Base-by-base conservation (phyloP, 148 eudicot genomes). In the Amaranthus cruentus region DNA sequence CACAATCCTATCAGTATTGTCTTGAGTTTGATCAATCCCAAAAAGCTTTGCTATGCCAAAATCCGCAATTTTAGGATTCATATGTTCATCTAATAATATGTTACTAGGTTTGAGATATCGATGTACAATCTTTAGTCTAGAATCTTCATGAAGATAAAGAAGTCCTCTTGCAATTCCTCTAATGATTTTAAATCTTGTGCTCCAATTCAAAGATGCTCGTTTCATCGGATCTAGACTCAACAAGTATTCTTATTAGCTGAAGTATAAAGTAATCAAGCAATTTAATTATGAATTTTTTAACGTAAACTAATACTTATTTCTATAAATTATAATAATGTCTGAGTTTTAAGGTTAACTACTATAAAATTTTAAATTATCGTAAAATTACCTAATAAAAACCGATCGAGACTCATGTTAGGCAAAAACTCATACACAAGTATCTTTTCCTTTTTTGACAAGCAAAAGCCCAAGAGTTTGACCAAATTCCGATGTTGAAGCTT, bases 31-130 rank as follows among this genome's bases (percentile, higher is more conserved):
- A 68, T 80, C 79, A 44, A 58, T 62, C 5, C 76, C 79, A 68
- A 80, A 80, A 52, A 71, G 79, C 68, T 77, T 80, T 47, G 83
- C 79, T 10, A 76, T 69, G 57, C 83, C 83, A 66, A 80, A 80
- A 59, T 80, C 83, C 0, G 79, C 70, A 54, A 80, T 80, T 47
- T 80, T 80, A 5, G 83, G 83, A 68, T 80, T 75, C 83, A 80
- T 80, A 28, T 50, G 73, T 51, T 56, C 60, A 66, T 80, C 83
- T 8, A 80, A 56, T 14, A 80, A 51, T 38, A 80, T 63, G 52
- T 80, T 75, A 66, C 83, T 80, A 10, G 83, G 28, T 72, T 80
- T 75, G 13, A 80, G 79, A 70, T 79, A 79, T 3, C 82, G 78
- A 55, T 79, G 82, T 7, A 79, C 71, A 47, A 79, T 75, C 71